Percentiles rank a stretch among this genome's conserved stretches.
Evolutionary conservation across 169 alveolate genomes (phyloP).

Genomic region (Condylostoma magnum): DNA sequence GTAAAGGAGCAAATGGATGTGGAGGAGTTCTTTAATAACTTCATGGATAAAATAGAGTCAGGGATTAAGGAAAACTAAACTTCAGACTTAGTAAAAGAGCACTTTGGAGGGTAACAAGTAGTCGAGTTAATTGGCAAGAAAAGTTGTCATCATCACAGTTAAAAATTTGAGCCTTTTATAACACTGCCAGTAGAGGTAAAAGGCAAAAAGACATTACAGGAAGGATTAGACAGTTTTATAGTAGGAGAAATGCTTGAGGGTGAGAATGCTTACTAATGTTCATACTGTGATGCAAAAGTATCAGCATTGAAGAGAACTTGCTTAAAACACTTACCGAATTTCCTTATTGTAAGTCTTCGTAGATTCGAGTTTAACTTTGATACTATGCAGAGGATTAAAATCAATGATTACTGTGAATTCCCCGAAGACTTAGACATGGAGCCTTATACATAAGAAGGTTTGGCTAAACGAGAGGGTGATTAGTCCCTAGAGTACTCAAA

Average conservation of each 20-base stretch:
- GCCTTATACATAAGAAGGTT: conserved; percentile 72
- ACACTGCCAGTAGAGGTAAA: conserved; percentile 72
- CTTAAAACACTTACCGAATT: conserved; percentile 63
- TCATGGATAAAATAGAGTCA: conserved; percentile 73
- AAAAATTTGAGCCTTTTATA: conserved; percentile 74
- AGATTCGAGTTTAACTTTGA: conserved; percentile 76
- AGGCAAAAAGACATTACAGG: conserved; percentile 64
- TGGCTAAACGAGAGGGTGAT: conserved; percentile 1
- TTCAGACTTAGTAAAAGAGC: conserved; percentile 52
- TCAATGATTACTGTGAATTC: conserved; percentile 77
- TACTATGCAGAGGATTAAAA: conserved; percentile 62
- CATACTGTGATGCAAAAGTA: conserved; percentile 55
- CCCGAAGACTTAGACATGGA: conserved; percentile 67
- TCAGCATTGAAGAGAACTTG: conserved; percentile 65
- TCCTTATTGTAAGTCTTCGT: conserved; percentile 65
- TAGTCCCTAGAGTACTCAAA: conserved; percentile 16
- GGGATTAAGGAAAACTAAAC: conserved; percentile 51
- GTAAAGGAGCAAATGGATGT: conserved; percentile 75
- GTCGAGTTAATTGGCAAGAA: conserved; percentile 75
- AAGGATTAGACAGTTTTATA: conserved; percentile 77
- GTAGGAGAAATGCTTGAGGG: conserved; percentile 82
- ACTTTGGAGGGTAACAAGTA: conserved; percentile 68
- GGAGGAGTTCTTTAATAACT: conserved; percentile 74
- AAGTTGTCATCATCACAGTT: conserved; percentile 69
- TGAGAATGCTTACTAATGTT: conserved; percentile 74